Percentiles rank a stretch among this genome's conserved stretches.
Conservation (phyloP, 768 basidiomycete species). For the Tulasnella sp. region DNA sequence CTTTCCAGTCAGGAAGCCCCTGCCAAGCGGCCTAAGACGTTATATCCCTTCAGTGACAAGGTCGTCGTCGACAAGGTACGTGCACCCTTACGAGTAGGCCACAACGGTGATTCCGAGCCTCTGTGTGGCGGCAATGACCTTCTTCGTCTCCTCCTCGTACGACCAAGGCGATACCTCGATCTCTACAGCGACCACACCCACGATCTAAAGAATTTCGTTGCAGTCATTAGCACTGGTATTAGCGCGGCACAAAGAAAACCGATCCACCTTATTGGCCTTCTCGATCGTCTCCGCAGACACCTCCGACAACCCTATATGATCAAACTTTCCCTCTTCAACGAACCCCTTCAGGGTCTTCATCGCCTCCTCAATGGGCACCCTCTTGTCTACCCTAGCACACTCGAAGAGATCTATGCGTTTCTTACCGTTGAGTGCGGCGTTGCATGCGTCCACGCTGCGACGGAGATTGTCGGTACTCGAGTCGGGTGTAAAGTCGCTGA, state of each 20-base stretch:
- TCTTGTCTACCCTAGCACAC: conserved; percentile 39
- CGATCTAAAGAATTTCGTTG: conserved; percentile 39
- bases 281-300: neutral
- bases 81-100: conserved; percentile 51
- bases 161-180: conserved; percentile 58
- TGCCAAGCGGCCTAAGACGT: conserved; percentile 40
- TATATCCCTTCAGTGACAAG: conserved; percentile 1
- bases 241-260: neutral
- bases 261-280: conserved; percentile 29
- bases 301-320: conserved; percentile 19
- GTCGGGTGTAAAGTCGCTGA: neutral
- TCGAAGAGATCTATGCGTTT: conserved; percentile 49
- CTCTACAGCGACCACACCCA: conserved; percentile 49
- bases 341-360: conserved; percentile 35
- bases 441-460: conserved; percentile 9
- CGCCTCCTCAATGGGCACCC: conserved; percentile 34
- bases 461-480: conserved; percentile 9
- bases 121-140: conserved; percentile 44
- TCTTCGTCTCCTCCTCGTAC: conserved; percentile 42
- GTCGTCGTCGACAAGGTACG: neutral
- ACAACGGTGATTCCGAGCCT: conserved; percentile 50
- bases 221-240: no score
- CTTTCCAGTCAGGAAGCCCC: conserved; percentile 43
- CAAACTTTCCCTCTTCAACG: conserved; percentile 45
- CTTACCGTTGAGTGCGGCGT: conserved; percentile 8